Evolutionary conservation across 1,139 yeast species (phyloP), one percentile per base, ranked within the genome.

Genomic region (Pneumocystis sp.): DNA sequence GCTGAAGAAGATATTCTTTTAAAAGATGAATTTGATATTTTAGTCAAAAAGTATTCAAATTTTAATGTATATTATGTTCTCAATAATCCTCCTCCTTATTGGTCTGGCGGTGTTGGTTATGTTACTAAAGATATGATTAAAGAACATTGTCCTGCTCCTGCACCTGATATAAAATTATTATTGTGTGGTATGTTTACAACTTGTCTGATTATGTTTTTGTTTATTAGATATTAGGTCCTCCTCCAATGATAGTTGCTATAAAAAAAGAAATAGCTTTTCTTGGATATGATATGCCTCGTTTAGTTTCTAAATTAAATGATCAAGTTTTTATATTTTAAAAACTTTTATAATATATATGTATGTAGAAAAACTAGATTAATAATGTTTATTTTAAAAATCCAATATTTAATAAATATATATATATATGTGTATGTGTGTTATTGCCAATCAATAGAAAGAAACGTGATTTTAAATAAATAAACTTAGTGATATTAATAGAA

Each of bases 281-380:
- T 71, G 97, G 97, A 29, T 95, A 78, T 77, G 82, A 83, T 65
- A 90, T 89, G 82, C 91, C 97, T 67, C 87, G 85, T 77, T 95
- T 96, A 3, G 90, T 91, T 50, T 86, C 96, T 64, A 90, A 90
- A 79, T 82, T 89, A 73, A 96, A 90, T 66, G 97, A 95, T 77
- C 96, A 90, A 78, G 88, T 91, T 44, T 93, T 93, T 78, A 87
- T 87, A 40, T 90, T 90, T 73, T 90, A 81, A 74, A 19, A 12
- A 15, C 17, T 12, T 7, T 4, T 21, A 40, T 12, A 25, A 50
- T 21, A 12, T 10, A 3, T 50, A 31, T 31, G 34, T 31, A 31
- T 31, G 34, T 5, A 31, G 5, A 31, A 31, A 31, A 31, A 31
- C 34, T 31, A 31, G 10, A 12, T 5, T 25, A 25, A 19, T 21